Conservation (phyloP, 352 stramenopile genomes). For the Phytophthora multivora region DNA sequence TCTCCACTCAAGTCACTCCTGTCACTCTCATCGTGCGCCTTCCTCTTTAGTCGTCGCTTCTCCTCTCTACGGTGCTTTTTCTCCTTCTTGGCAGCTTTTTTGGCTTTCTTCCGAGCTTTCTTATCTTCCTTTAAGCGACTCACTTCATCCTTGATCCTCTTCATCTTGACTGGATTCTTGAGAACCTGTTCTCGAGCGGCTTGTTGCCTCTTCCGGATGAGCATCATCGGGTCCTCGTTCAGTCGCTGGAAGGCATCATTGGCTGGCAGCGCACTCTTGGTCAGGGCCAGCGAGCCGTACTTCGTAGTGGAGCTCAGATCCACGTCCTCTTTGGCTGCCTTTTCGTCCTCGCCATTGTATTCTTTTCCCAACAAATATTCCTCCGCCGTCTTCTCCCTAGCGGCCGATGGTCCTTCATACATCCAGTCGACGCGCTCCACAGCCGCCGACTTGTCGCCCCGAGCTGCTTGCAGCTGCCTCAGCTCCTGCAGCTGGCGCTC, state of each 20-base stretch:
- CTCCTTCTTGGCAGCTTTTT: constrained; percentile 78
- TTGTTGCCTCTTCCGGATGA: constrained; percentile 90
- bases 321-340: constrained; percentile 31
- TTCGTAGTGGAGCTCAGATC: constrained; percentile 64
- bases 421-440: constrained; percentile 96
- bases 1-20: constrained; percentile 15
- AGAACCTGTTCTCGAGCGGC: constrained; percentile 80
- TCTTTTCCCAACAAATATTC: constrained; percentile 95
- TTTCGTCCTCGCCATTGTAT: constrained; percentile 55
- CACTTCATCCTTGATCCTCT: constrained; percentile 82
- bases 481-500: constrained; percentile 96
- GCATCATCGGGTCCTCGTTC: constrained; percentile 97
- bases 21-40: constrained; percentile 39
- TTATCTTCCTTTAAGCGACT: constrained; percentile 81
- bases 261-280: constrained; percentile 52
- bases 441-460: constrained; percentile 79
- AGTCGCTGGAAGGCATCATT: constrained; percentile 94
- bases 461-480: constrained; percentile 86
- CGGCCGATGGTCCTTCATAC: constrained; percentile 93
- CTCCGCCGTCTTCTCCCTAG: constrained; percentile 71
- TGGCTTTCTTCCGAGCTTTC: constrained; percentile 69
- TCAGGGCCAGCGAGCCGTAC: constrained; percentile 71
- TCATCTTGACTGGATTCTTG: constrained; percentile 92
- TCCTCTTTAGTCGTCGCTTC: constrained; percentile 44
- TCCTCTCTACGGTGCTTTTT: constrained; percentile 47